Evolutionary conservation across 164 flowering plant species (phyloP), one percentile per base, ranked within the genome.

Genomic region (Dillenia suffruticosa): DNA sequence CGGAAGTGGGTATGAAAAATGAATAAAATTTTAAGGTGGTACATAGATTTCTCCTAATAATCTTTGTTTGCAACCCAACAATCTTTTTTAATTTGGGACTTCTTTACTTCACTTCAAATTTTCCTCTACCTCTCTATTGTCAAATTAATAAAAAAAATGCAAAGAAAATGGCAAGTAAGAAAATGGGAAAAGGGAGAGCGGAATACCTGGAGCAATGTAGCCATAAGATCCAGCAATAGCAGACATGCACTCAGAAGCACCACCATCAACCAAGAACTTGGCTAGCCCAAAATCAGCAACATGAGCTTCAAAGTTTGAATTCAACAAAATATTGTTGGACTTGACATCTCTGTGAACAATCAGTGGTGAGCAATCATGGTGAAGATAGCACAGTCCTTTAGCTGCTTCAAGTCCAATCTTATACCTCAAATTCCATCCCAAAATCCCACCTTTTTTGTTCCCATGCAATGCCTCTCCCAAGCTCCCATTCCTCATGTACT

Each of bases 201-300:
- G 73, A 75, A 44, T 73, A 87, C 93, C 93, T 19, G 94, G 94
- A 6, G 98, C 98, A 50, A 93, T 93, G 81, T 93, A 92, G 68
- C 98, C 98, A 62, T 93, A 93, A 5, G 98, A 93, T 2, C 98
- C 98, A 0, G 97, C 98, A 63, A 93, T 75, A 1, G 90, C 92
- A 4, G 98, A 92, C 94, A 90, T 88, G 76, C 88, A 84, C 61
- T 88, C 76, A 0, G 89, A 78, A 10, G 84, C 78, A 12, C 83
- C 90, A 15, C 80, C 83, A 17, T 86, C 92, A 48, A 74, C 46
- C 69, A 90, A 62, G 79, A 79, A 84, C 75, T 93, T 90, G 16
- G 98, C 98, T 24, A 93, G 73, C 2, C 98, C 98, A 58, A 93
- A 93, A 74, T 93, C 98, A 0, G 97, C 98, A 5, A 85, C 90